These are phyloP conservation scores for Glycine tomentella DNA, from an alignment of 306 rosid species.

Conservation along the genomic window DNA sequence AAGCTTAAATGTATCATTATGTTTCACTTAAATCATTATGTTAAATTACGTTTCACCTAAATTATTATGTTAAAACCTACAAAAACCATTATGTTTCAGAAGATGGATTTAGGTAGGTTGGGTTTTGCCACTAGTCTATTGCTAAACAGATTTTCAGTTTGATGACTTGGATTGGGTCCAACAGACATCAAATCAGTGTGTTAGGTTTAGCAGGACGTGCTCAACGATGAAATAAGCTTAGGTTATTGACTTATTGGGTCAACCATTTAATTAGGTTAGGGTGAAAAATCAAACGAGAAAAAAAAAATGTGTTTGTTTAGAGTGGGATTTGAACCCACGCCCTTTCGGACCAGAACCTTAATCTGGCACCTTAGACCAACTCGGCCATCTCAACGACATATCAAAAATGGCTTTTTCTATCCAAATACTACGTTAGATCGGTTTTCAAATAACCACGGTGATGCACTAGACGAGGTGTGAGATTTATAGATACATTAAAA, in stretches of 20 bases:
- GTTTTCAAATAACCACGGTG: background rate
- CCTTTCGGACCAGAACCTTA: constrained; percentile 46
- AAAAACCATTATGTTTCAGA: background rate
- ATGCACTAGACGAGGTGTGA: background rate
- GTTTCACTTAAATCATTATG: background rate
- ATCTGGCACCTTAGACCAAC: constrained; percentile 53
- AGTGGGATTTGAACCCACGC: constrained; percentile 53
- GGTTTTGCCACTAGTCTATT: background rate
- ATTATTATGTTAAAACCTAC: no score
- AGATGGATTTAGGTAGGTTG: background rate
- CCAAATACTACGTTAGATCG: no score
- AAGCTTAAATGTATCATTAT: background rate
- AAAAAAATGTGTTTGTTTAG: constrained; percentile 1
- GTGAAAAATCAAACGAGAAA: no score
- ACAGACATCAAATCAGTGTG: constrained; percentile 4
- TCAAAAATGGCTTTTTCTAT: no score
- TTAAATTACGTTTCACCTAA: background rate
- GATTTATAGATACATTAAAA: background rate
- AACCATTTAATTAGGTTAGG: background rate
- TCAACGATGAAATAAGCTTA: background rate
- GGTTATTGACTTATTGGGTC: background rate
- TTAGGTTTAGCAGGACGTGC: background rate
- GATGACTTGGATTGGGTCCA: background rate
- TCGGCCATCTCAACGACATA: constrained; percentile 47
- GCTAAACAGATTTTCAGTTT: background rate